Conservation (phyloP, 2,329 filamentous ascomycete genomes). For the Colletotrichum camelliae region DNA sequence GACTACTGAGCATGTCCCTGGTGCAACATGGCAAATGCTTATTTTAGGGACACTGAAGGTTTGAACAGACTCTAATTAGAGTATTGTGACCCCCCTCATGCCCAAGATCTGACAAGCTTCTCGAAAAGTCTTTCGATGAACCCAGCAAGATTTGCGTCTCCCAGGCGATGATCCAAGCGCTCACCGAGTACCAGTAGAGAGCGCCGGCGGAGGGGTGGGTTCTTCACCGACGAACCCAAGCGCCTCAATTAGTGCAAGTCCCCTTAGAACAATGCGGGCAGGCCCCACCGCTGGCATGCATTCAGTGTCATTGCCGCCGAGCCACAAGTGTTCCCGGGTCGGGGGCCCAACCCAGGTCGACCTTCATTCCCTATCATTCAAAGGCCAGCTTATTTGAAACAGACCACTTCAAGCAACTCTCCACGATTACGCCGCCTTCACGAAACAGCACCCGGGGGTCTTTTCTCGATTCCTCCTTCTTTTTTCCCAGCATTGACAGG, state of each 20-base stretch:
- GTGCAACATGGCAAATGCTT: background rate
- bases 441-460: background rate
- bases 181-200: slow-evolving; percentile 1
- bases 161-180: background rate
- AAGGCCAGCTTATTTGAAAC: slow-evolving; percentile 20
- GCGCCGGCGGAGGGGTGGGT: background rate
- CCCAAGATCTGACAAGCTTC: background rate
- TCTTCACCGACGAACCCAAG: slow-evolving; percentile 10
- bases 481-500: background rate
- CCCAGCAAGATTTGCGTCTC: background rate
- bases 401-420: slow-evolving; percentile 17
- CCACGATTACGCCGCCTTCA: background rate
- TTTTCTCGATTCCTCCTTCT: background rate
- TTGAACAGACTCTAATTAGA: background rate
- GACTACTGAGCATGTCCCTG: background rate
- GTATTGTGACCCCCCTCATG: background rate
- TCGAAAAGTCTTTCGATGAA: background rate
- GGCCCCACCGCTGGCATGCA: slow-evolving; percentile 10
- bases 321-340: slow-evolving; percentile 10
- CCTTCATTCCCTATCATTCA: slow-evolving; percentile 17
- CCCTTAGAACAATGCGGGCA: slow-evolving; percentile 19
- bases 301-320: slow-evolving; percentile 1
- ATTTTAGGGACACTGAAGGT: background rate
- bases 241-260: slow-evolving; percentile 20
- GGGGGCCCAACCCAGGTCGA: slow-evolving; percentile 4